These are phyloP conservation scores for Shiraia bambusicola DNA, from an alignment of 2,329 filamentous ascomycete species.

Conservation along the genomic window DNA sequence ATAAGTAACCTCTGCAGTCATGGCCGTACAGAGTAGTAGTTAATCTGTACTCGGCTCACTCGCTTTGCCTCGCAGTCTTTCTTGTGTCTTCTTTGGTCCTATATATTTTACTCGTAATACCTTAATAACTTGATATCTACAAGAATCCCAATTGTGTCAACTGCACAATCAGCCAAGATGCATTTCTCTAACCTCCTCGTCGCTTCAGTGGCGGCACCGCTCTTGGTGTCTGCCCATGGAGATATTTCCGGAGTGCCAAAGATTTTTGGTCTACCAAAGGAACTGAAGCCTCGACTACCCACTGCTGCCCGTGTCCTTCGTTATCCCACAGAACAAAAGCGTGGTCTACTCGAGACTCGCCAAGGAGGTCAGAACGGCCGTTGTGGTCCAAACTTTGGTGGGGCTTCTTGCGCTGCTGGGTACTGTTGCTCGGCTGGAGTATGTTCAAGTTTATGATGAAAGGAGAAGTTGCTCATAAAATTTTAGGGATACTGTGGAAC, in stretches of 20 bases:
- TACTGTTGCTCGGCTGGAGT: slow-evolving; percentile 41
- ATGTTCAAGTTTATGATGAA: slow-evolving; percentile 8
- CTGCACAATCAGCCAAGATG: slow-evolving; percentile 20
- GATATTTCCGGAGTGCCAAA: slow-evolving; percentile 33
- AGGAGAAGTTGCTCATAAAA: slow-evolving; percentile 8
- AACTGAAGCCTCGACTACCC: slow-evolving; percentile 31
- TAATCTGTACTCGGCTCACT: slow-evolving; percentile 5
- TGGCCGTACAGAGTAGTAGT: no score
- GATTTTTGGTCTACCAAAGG: slow-evolving; percentile 37
- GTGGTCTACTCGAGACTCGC: slow-evolving; percentile 31
- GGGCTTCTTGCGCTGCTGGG: slow-evolving; percentile 34
- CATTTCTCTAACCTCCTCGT: slow-evolving; percentile 34
- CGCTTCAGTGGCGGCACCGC: slow-evolving; percentile 30
- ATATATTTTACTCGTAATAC: not conserved
- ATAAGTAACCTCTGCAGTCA: slow-evolving; percentile 9
- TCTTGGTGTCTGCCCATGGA: slow-evolving; percentile 36
- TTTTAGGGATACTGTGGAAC: slow-evolving; percentile 54
- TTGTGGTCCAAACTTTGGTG: slow-evolving; percentile 33
- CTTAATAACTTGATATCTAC: not conserved
- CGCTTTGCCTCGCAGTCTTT: slow-evolving; percentile 5
- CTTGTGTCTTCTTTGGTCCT: not conserved
- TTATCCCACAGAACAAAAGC: slow-evolving; percentile 14
- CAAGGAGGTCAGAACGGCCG: slow-evolving; percentile 39
- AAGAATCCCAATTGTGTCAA: not conserved
- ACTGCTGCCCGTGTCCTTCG: slow-evolving; percentile 25